Evolutionary conservation across 352 stramenopile species (phyloP), one percentile per base, ranked within the genome.

Genomic region (Phytophthora hybrid): DNA sequence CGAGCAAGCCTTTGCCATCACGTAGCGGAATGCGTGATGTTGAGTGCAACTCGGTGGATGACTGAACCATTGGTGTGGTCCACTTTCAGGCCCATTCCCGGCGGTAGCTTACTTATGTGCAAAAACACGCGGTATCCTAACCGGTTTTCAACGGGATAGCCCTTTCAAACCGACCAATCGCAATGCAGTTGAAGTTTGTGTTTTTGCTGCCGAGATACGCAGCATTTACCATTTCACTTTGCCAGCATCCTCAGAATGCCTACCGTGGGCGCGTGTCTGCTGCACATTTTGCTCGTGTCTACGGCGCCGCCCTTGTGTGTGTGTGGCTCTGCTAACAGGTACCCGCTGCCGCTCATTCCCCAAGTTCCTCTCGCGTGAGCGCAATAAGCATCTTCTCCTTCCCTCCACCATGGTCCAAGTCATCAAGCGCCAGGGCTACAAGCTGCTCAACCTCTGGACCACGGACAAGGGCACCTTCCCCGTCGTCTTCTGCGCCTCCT

Each of bases 381-480:
- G 39, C 39, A 26, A 18, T 14, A 3, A 16, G 39, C 39, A 18
- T 1, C 39, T 16, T 10, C 21, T 18, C 0, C 5, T 14, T 10
- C 46, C 18, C 14, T 19, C 26, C 26, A 31, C 49, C 49, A 31
- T 31, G n/a, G 49, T 55, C 34, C 64, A 64, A 49, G 34, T 74
- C 54, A 19, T 69, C 54, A 77, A 74, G 65, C 71, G 71, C n/a
- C 26, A 51, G 41, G 66, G 66, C 39, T 75, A 75, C 71, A 75
- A 75, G 60, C 66, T 78, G 2, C 41, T 78, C 72, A 88, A 85
- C 74, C 84, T 91, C 60, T 91, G 84, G 84, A 77, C 66, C 46
- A 91, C 84, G 16, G 84, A 18, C 23, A 18, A 4, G 10, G 6
- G 39, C 39, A 18, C 10, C 39, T 16, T 10, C 21, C 7, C 1